Base-by-base conservation (phyloP, 2,329 filamentous ascomycete species). In the Diaporthe citri region DNA sequence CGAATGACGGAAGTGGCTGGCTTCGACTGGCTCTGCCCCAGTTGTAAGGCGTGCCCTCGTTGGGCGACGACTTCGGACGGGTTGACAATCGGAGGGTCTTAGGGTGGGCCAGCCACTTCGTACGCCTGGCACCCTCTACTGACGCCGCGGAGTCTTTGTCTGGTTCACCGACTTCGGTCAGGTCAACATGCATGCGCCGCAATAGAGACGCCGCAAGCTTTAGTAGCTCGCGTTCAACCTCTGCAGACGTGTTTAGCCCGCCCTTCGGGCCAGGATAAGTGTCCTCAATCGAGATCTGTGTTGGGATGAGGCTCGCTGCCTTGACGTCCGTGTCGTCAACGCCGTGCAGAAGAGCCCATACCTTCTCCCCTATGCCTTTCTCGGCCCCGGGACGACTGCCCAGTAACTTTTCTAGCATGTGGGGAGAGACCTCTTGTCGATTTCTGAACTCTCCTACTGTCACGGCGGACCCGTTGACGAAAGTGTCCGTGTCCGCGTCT, bases 261-360 rank as follows among this genome's bases (percentile, higher is more conserved):
- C 90, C 89, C 2, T 89, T 87, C 46, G 89, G 87, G 2, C 74
- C 71, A 1, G 74, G 74, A 82, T 97, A 98, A 22, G 95, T 97
- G 83, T 98, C 96, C 81, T 98, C 96, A 77, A 98, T 97, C 82
- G 95, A 97, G 81, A 98, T 97, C 83, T 98, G 96, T 1, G 91
- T 92, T 0, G 96, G 96, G 1, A 97, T 84, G 59, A 92, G 90
- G 78, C 90, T 90, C 2, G 92, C 93, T 77, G 92, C 88, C 67
- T 92, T 91, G 25, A 98, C 95, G 75, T 94, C 92, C 0, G 89
- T 88, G 71, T 91, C 85, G 82, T 98, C 96, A 39, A 95, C 87
- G 8, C 96, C 96, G 81, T 98, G 93, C 2, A 98, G 85, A 9
- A 98, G 86, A 25, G 86, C 87, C 95, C 95, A 98, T 4, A 95